These are phyloP conservation scores for Pythium myriotylum DNA, from an alignment of 352 stramenopile genomes.

Conservation along the genomic window DNA sequence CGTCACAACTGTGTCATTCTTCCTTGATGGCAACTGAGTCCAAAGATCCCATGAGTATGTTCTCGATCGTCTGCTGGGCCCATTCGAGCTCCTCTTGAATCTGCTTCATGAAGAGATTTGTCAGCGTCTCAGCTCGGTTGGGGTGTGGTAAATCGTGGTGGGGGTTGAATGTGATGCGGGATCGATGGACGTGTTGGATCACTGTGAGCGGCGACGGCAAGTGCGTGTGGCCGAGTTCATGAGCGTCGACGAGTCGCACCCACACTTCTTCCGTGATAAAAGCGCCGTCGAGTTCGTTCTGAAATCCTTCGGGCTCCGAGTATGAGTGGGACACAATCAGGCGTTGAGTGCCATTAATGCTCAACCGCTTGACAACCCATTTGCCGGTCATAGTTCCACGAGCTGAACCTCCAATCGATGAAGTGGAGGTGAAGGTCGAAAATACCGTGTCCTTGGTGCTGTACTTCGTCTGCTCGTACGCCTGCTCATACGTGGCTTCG, in stretches of 20 bases:
- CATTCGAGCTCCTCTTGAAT: constrained; percentile 6
- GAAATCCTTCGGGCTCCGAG: constrained; percentile 10
- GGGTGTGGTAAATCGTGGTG: not conserved
- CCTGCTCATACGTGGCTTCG: not conserved
- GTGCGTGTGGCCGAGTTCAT: constrained; percentile 17
- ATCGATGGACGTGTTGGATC: constrained; percentile 18
- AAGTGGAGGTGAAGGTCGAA: not conserved
- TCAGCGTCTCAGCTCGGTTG: not conserved
- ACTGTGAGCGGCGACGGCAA: constrained; percentile 14
- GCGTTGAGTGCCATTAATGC: not conserved
- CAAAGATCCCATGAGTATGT: not conserved
- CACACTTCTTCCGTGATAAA: constrained; percentile 17
- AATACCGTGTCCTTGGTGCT: not conserved
- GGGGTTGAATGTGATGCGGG: not conserved
- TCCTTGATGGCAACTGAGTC: not conserved
- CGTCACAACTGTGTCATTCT: not conserved
- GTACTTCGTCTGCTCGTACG: not conserved
- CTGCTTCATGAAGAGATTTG: not conserved
- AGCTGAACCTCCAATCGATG: not conserved
- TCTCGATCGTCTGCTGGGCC: constrained; percentile 7
- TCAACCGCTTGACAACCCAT: constrained; percentile 4
- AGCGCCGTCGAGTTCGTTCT: constrained; percentile 12
- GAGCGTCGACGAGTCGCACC: constrained; percentile 18
- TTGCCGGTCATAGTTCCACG: constrained; percentile 16
- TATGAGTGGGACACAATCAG: constrained; percentile 14